Percentiles rank a stretch among this genome's conserved stretches.
These are phyloP conservation scores for Trichoderma brevicompactum DNA, from an alignment of 2,329 filamentous ascomycete species.

Conservation along the genomic window DNA sequence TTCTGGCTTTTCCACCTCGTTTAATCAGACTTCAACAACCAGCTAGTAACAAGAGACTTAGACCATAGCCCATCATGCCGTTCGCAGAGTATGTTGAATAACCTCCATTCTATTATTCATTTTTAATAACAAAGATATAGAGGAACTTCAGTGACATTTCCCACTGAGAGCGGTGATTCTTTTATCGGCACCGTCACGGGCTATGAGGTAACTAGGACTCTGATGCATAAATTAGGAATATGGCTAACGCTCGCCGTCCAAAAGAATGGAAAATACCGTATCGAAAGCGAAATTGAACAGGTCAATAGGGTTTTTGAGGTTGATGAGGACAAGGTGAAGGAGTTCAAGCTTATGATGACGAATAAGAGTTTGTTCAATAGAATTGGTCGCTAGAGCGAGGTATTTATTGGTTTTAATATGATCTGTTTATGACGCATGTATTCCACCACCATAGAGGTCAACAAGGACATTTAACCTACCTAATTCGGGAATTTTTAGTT, in stretches of 20 bases:
- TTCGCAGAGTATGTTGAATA: background rate
- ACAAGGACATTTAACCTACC: too few species aligned
- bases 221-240: background rate
- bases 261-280: background rate
- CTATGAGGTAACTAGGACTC: background rate
- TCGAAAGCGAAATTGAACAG: background rate
- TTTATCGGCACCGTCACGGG: background rate
- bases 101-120: background rate
- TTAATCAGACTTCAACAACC: background rate
- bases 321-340: background rate
- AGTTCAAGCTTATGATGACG: background rate
- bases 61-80: background rate
- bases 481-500: too few species aligned
- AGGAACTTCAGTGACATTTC: background rate
- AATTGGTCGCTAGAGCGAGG: background rate
- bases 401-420: background rate
- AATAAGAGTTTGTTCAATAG: background rate
- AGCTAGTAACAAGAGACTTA: background rate
- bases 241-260: background rate
- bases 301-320: background rate
- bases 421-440: background rate
- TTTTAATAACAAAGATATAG: background rate
- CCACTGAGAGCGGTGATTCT: background rate
- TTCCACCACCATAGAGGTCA: too few species aligned
- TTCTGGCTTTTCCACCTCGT: background rate